A percentile compares a stretch with the other conserved stretches of the same genome.
Conservation (phyloP, 441 rosid genomes). For the Mallotus repandus region DNA sequence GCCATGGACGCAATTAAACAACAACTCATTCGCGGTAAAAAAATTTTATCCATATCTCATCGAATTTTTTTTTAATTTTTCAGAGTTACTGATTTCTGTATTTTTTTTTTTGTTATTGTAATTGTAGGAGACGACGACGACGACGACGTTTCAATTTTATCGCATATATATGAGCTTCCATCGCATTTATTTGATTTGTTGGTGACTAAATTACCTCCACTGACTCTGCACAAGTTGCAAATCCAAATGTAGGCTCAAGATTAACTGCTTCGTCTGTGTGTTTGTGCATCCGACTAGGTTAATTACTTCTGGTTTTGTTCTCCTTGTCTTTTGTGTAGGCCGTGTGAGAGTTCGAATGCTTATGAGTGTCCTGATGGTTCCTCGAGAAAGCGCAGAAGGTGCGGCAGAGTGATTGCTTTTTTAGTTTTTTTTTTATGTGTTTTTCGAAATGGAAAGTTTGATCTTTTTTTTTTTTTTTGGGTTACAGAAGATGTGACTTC, state of each 20-base stretch:
- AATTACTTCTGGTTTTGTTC: not conserved
- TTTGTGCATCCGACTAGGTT: not conserved
- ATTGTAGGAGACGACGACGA: conserved; percentile 37
- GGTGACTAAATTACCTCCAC: conserved; percentile 55
- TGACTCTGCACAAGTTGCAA: conserved; percentile 64
- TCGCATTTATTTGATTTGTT: conserved; percentile 51
- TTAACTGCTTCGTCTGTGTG: no score
- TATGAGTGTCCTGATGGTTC: conserved; percentile 39
- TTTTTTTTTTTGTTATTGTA: conserved; percentile 40
- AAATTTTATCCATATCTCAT: not conserved
- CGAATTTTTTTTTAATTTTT: not conserved
- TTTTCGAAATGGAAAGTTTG: not conserved
- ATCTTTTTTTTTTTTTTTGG: no score
- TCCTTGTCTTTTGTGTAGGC: conserved; percentile 47
- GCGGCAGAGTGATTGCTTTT: not conserved
- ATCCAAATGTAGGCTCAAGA: conserved; percentile 48
- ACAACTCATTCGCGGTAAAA: conserved; percentile 50
- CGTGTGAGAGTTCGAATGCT: conserved; percentile 38
- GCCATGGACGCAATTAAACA: conserved; percentile 39
- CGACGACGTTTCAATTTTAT: conserved; percentile 13
- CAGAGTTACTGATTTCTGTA: not conserved
- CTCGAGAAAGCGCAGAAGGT: conserved; percentile 69
- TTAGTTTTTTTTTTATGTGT: not conserved
- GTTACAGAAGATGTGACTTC: conserved; percentile 48
- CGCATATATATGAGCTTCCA: conserved; percentile 63